A percentile compares a stretch with the other conserved stretches of the same genome.
phyloP scores from a whole-genome alignment of 306 rosid genomes.

The Sechiopsis laciniata region DNA sequence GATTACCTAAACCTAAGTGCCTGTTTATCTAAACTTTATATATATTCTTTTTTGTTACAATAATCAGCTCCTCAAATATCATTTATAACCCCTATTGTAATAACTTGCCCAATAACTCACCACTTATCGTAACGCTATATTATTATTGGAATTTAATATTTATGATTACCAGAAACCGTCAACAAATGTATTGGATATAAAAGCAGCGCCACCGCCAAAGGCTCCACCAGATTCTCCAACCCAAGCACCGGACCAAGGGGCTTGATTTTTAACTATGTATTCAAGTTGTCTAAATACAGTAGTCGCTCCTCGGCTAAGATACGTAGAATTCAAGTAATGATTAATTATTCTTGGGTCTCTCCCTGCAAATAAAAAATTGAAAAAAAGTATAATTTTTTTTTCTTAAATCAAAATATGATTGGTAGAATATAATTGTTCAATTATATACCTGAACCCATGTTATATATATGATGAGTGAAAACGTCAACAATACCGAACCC shows the following conservation, averaged over 20 bases:
- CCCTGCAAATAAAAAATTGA: conserved; percentile 38
- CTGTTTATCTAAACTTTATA: no score
- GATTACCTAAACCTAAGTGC: no score
- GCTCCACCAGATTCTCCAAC: conserved; percentile 97
- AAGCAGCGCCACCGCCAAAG: conserved; percentile 62
- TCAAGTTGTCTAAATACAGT: conserved; percentile 37
- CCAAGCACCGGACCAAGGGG: conserved; percentile 82
- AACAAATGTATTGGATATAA: conserved; percentile 61
- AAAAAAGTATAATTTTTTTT: not conserved
- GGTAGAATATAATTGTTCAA: not conserved
- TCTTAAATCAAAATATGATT: no score
- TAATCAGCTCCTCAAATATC: no score
- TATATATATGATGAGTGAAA: conserved; percentile 69
- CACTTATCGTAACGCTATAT: no score
- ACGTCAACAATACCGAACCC: conserved; percentile 49
- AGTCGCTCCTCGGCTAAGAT: conserved; percentile 37
- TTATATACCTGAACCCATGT: conserved; percentile 70
- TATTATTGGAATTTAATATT: not conserved
- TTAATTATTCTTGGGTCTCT: conserved; percentile 41
- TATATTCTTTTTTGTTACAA: no score
- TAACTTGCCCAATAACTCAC: no score
- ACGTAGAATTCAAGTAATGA: conserved; percentile 50
- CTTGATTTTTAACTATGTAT: conserved; percentile 40
- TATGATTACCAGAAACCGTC: conserved; percentile 74
- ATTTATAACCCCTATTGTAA: no score